Percentiles rank a stretch among this genome's conserved stretches.
phyloP scores from a whole-genome alignment of 2,329 filamentous ascomycete genomes.

The Tympanopsis confertula region DNA sequence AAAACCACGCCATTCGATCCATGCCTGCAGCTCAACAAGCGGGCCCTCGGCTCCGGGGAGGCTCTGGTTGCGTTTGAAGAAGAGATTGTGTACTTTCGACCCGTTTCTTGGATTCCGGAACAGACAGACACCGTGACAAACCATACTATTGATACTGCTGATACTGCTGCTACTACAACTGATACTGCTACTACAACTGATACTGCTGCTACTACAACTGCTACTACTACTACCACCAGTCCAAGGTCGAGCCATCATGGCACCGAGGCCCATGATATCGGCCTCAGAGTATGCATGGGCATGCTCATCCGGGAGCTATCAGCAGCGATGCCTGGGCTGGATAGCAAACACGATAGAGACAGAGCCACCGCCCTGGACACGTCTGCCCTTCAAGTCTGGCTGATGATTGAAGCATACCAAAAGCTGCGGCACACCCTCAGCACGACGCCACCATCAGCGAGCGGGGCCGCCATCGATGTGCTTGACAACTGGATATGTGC shows the following conservation, averaged over 20 bases:
- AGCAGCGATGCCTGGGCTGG: conserved; percentile 20
- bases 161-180: conserved; percentile 2
- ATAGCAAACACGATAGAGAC: conserved; percentile 10
- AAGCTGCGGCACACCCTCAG: conserved; percentile 32
- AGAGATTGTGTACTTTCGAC: conserved; percentile 33
- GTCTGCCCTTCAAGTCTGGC: conserved; percentile 37
- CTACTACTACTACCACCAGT: conserved; percentile 1
- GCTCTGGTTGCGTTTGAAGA: conserved; percentile 24
- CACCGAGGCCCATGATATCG: conserved; percentile 19
- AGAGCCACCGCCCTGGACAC: conserved; percentile 20
- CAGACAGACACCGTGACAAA: conserved; percentile 15
- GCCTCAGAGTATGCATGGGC: conserved; percentile 37
- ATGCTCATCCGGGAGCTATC: conserved; percentile 37
- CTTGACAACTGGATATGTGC: conserved; percentile 38
- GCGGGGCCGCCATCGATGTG: conserved; percentile 16
- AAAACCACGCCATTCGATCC: too few species aligned
- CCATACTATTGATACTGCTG: conserved; percentile 1
- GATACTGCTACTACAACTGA: neutral
- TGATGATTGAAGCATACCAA: conserved; percentile 49
- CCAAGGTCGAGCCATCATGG: conserved; percentile 5
- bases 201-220: conserved; percentile 2
- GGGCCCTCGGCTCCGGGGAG: too few species aligned
- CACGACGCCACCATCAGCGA: conserved; percentile 13
- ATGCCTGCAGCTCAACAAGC: too few species aligned
- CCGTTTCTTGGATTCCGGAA: conserved; percentile 24